Evolutionary conservation across 306 rosid genomes (phyloP), one percentile per base, ranked within the genome.

Genomic region (Urtica urens): DNA sequence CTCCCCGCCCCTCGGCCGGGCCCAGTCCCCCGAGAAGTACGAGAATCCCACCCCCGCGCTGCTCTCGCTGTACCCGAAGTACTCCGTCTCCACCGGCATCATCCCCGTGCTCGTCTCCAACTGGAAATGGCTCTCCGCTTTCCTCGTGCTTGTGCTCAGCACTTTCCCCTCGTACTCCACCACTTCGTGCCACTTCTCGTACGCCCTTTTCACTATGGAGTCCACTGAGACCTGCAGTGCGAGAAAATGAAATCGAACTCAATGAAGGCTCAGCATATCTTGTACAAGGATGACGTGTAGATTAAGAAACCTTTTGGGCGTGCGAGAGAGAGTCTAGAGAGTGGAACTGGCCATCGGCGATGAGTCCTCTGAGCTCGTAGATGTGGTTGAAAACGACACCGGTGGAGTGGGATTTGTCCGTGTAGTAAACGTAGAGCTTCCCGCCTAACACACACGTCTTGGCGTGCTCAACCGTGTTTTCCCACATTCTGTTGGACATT

Each of bases 401-500:
- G 13, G 73, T 55, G 58, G 55, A 48, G 8, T 51, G 64, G 52
- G 64, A 55, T 42, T 65, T 77, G 61, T 74, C 79, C 15, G 79
- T 74, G 57, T 78, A 86, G 64, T 76, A 86, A 45, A 86, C 79
- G 54, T 79, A 82, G 23, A 86, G 79, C 78, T 74, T 82, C 21
- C 79, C 78, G 39, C 83, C 86, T 71, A 81, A 69, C 49, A 79
- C 83, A 70, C 88, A 86, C 7, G 93, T 86, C 74, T 81, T 86
- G 56, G 93, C 96, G 67, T 86, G 96, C 61, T 86, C 93, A 66
- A 82, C 72, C 4, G 96, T 86, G 21, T 72, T 86, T 67, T 86
- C 93, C 96, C 96, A 86, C 93, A 82, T 86, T 57, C 86, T 77
- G 57, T 86, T 82, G 26, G 96, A 81, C 93, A 82, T 86, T 52